Evolutionary conservation across 768 basidiomycete genomes (phyloP).

Genomic region (Tylopilus plumbeoviolaceoides): DNA sequence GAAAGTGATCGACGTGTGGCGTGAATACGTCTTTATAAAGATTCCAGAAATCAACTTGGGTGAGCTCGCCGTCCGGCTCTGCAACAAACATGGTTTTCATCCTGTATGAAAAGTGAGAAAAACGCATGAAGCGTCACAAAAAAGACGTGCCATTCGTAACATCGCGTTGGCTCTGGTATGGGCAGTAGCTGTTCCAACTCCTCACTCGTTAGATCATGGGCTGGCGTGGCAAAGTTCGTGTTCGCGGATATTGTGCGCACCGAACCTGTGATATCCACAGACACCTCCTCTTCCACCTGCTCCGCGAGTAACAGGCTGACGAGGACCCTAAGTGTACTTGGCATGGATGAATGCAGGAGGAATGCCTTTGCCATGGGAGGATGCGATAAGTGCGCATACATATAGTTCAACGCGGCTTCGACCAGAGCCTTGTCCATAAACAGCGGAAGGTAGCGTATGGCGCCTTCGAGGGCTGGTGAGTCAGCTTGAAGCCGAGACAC

Average conservation of each 20-base stretch:
- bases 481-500: constrained; percentile 45
- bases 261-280: constrained; percentile 57
- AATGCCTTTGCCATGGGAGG: constrained; percentile 75
- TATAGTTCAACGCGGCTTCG: constrained; percentile 67
- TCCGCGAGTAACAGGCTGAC: constrained; percentile 65
- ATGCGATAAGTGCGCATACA: constrained; percentile 73
- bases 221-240: constrained; percentile 40
- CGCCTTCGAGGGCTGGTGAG: constrained; percentile 57
- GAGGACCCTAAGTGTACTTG: constrained; percentile 62
- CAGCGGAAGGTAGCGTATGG: constrained; percentile 71
- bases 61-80: constrained; percentile 73
- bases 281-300: constrained; percentile 65
- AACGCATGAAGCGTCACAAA: not conserved
- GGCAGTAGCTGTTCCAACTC: constrained; percentile 58
- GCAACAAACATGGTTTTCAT: constrained; percentile 87
- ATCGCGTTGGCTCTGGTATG: constrained; percentile 71
- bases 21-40: constrained; percentile 84
- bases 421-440: constrained; percentile 65
- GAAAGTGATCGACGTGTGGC: constrained; percentile 51
- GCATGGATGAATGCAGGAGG: constrained; percentile 66
- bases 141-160: constrained; percentile 68
- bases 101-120: constrained; percentile 44
- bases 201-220: constrained; percentile 67
- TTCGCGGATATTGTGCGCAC: constrained; percentile 58
- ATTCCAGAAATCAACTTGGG: constrained; percentile 95